These are phyloP conservation scores for Hibiscus tridactylites DNA, from an alignment of 345 rosid species.

Conservation along the genomic window DNA sequence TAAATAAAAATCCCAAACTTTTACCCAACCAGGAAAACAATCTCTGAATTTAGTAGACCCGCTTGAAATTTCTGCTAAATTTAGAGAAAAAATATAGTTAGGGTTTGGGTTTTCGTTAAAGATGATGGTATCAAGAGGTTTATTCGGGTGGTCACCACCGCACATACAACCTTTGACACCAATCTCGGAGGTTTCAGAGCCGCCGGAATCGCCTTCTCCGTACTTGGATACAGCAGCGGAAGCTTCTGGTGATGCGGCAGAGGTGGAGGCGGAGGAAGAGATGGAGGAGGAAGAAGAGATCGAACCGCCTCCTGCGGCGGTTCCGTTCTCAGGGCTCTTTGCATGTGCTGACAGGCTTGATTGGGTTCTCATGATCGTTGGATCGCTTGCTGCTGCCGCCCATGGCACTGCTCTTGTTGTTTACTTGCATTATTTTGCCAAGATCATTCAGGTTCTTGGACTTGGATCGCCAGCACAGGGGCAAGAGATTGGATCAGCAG, in stretches of 20 bases:
- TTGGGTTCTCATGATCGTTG: slow-evolving; percentile 83
- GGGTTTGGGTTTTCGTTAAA: slow-evolving; percentile 17
- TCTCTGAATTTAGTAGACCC: slow-evolving; percentile 45
- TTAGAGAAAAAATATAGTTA: neutral
- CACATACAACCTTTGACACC: slow-evolving; percentile 97
- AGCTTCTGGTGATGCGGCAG: slow-evolving; percentile 41
- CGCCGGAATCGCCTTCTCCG: slow-evolving; percentile 98
- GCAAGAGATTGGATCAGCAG: neutral
- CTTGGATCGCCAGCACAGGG: neutral
- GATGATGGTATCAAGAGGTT: slow-evolving; percentile 94
- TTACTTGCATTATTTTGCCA: slow-evolving; percentile 92
- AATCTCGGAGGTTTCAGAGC: slow-evolving; percentile 97
- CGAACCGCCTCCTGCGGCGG: slow-evolving; percentile 95
- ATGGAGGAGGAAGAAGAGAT: slow-evolving; percentile 78
- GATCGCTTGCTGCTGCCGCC: slow-evolving; percentile 93
- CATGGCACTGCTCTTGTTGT: slow-evolving; percentile 94
- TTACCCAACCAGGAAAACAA: neutral
- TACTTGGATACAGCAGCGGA: slow-evolving; percentile 78
- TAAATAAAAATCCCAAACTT: neutral
- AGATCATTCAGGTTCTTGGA: slow-evolving; percentile 57
- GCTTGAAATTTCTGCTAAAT: slow-evolving; percentile 18
- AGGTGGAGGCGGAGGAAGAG: slow-evolving; percentile 75
- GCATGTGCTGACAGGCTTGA: slow-evolving; percentile 84
- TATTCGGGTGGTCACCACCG: slow-evolving; percentile 99
- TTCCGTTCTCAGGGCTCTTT: slow-evolving; percentile 77